Base-by-base conservation (phyloP, 805 yeast genomes). In the Candida ulmi region DNA sequence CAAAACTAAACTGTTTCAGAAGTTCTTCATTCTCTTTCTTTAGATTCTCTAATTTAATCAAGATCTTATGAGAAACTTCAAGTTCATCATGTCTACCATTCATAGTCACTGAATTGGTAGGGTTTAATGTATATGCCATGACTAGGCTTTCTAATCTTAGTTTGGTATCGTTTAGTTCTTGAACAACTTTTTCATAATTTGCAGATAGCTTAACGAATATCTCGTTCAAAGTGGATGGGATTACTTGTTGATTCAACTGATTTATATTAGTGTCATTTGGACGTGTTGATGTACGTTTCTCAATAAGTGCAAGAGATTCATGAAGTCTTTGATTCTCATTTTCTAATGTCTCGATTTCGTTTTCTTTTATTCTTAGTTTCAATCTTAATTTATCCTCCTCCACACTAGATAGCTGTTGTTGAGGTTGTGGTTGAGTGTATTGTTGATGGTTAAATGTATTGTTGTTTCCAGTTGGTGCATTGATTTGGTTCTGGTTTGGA, bases 51-150 rank as follows among this genome's bases (percentile, higher is more conserved):
- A 87, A 51, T 50, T 84, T 77, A 30, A 71, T 69, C 30, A 86
- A 66, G 42, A 85, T 75, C 50, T 80, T 80, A 54, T 86, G 93
- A 12, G 90, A 78, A 35, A 84, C 62, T 40, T 84, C 88, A 51
- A 83, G 79, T 37, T 77, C 82, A 51, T 86, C 95, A 55, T 76
- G 82, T 41, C 81, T 66, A 2, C 88, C 88, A 41, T 68, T 61
- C 26, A 68, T 66, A 2, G 78, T 75, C 17, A 65, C 57, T 2
- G 63, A 45, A 38, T 70, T 72, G 11, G 63, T 55, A 5, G 82
- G 80, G 43, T 71, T 72, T 37, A 75, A 49, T 2, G 78, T 66
- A 19, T 76, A 57, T 0, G 83, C 80, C 1, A 83, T 73, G 18
- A 76, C 48, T 11, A 84, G 49, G 19, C 83, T 69, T 51, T 86